Conservation (phyloP, 106 monocot species). For the Apostasia shenzhenica region DNA sequence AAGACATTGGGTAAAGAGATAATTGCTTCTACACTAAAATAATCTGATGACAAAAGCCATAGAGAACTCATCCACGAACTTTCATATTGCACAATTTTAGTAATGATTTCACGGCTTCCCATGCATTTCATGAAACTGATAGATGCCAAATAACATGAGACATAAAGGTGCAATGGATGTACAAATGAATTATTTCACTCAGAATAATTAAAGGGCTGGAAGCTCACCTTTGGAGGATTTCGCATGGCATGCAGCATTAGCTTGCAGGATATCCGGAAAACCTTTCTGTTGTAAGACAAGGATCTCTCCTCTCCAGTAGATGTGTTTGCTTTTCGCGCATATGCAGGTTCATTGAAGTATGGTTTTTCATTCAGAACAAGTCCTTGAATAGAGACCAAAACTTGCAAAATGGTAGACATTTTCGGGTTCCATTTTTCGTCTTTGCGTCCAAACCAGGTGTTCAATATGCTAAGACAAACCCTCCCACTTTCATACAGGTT, state of each 20-base stretch:
- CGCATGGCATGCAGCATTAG: constrained; percentile 31
- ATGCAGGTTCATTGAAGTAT: constrained; percentile 46
- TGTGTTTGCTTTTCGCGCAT: constrained; percentile 5
- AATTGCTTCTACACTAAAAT: too few species aligned
- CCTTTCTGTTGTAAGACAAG: constrained; percentile 23
- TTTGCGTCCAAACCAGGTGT: constrained; percentile 35
- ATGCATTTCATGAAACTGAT: neutral
- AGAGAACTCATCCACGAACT: neutral
- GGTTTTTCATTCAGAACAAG: constrained; percentile 54
- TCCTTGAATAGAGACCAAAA: constrained; percentile 55
- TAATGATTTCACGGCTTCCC: neutral
- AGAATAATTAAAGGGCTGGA: neutral
- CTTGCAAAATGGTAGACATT: constrained; percentile 49
- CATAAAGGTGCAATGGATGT: neutral
- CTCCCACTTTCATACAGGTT: constrained; percentile 41
- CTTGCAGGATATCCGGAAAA: constrained; percentile 32
- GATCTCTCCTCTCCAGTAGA: constrained; percentile 5
- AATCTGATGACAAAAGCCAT: too few species aligned
- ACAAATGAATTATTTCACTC: neutral
- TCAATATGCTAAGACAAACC: constrained; percentile 53
- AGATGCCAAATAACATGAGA: neutral
- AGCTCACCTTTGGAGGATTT: constrained; percentile 25
- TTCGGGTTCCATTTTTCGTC: constrained; percentile 43
- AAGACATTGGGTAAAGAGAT: too few species aligned
- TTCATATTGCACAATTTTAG: neutral